These are phyloP conservation scores for Passiflora organensis DNA, from an alignment of 345 rosid genomes.

Conservation along the genomic window DNA sequence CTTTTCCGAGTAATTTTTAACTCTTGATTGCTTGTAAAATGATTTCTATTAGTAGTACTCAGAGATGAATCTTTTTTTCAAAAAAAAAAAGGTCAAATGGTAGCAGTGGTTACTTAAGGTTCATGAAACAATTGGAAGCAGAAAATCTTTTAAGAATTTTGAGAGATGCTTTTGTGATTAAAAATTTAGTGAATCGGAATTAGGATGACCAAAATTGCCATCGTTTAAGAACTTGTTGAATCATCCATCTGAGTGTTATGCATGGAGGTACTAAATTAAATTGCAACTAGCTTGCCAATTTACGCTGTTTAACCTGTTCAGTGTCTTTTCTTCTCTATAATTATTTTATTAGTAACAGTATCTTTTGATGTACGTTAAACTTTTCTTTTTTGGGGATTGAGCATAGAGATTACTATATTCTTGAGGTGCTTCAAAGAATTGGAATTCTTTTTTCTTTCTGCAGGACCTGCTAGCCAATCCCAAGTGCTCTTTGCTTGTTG, in stretches of 20 bases:
- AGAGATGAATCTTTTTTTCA: too few relatives aligned
- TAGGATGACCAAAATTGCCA: background rate
- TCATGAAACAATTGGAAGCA: background rate
- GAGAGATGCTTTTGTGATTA: too few relatives aligned
- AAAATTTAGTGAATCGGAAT: background rate
- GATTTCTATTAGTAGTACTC: too few relatives aligned
- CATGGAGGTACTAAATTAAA: background rate
- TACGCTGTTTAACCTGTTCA: background rate
- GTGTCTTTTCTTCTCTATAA: background rate
- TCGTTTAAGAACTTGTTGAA: background rate
- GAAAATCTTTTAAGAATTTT: too few relatives aligned
- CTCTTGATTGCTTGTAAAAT: too few relatives aligned
- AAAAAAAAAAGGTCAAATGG: too few relatives aligned
- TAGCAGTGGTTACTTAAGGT: background rate
- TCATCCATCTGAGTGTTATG: background rate
- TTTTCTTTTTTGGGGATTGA: conserved; percentile 4
- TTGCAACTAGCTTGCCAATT: background rate
- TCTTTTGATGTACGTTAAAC: background rate
- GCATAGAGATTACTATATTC: background rate
- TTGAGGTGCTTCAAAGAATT: background rate
- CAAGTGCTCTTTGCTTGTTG: conserved; percentile 81
- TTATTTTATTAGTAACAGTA: background rate
- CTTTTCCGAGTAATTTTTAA: background rate
- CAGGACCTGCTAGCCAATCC: conserved; percentile 81
- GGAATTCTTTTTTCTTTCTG: conserved; percentile 13